phyloP scores from a whole-genome alignment of 257 asterid genomes.

The Penstemon newberryi region DNA sequence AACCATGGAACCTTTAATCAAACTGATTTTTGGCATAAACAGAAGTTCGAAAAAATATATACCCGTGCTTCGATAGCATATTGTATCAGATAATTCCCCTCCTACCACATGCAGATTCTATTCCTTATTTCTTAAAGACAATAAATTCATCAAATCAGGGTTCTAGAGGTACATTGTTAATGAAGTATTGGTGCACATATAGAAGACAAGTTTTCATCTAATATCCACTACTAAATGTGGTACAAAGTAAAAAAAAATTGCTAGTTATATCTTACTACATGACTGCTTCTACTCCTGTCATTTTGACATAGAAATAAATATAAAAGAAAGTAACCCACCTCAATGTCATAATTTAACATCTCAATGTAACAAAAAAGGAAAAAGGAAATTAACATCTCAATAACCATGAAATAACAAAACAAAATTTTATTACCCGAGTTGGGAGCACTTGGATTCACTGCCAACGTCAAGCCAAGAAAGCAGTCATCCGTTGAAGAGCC shows the following conservation, averaged over 20 bases:
- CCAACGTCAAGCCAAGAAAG: slow-evolving; percentile 92
- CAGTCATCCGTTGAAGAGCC: slow-evolving; percentile 71
- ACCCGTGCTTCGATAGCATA: background rate
- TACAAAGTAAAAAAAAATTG: background rate
- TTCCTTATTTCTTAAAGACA: too few relatives aligned
- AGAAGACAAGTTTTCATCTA: background rate
- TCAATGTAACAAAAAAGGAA: too few relatives aligned
- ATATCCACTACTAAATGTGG: background rate
- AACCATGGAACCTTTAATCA: background rate
- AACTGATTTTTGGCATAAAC: background rate
- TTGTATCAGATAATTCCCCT: background rate
- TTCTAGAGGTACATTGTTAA: too few relatives aligned
- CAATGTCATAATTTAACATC: slow-evolving; percentile 9
- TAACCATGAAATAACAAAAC: background rate
- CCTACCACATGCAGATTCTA: too few relatives aligned
- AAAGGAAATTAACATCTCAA: background rate
- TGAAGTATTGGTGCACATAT: too few relatives aligned
- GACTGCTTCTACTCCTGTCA: too few relatives aligned
- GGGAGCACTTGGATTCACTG: slow-evolving; percentile 80
- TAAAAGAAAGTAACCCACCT: background rate
- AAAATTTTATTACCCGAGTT: slow-evolving; percentile 48
- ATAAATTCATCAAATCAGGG: too few relatives aligned
- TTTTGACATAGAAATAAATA: too few relatives aligned
- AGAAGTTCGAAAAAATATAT: background rate
- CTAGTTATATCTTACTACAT: too few relatives aligned